Conservation (phyloP, 176 grass and related monocot species). For the Oryza longistaminata region DNA sequence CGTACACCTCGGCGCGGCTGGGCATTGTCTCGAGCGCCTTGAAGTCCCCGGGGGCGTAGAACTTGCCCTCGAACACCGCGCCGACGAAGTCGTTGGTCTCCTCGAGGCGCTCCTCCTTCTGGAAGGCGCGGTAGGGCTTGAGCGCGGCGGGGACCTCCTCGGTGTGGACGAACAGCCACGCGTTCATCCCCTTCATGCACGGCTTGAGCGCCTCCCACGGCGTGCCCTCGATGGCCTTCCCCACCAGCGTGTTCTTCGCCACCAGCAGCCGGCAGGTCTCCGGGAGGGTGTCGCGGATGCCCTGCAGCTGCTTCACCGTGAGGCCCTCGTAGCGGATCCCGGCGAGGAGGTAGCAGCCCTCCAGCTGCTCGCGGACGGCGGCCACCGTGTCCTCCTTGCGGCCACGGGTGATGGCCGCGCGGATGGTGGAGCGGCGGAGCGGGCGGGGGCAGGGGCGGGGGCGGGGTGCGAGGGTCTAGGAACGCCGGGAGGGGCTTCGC, state of each 20-base stretch:
- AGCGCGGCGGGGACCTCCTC: conserved; percentile 83
- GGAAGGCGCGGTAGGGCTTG: conserved; percentile 79
- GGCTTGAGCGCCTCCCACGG: conserved; percentile 77
- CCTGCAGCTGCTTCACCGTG: conserved; percentile 86
- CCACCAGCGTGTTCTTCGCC: conserved; percentile 86
- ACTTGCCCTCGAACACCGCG: conserved; percentile 86
- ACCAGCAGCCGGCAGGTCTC: conserved; percentile 69
- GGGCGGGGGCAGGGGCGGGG: not conserved
- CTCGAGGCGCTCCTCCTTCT: conserved; percentile 81
- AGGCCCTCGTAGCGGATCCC: conserved; percentile 89
- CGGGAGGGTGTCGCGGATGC: conserved; percentile 69
- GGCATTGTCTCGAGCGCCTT: conserved; percentile 92
- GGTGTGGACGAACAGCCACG: conserved; percentile 93
- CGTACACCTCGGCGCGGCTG: conserved; percentile 77
- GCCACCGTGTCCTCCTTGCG: conserved; percentile 74
- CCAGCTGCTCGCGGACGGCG: conserved; percentile 68
- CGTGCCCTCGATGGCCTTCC: conserved; percentile 91
- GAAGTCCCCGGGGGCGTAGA: conserved; percentile 87
- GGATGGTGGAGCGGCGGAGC: conserved; percentile 52
- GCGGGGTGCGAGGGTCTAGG: conserved; percentile 27
- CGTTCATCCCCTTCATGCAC: conserved; percentile 95
- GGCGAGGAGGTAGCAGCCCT: conserved; percentile 84
- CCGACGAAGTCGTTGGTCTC: conserved; percentile 88
- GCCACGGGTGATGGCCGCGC: conserved; percentile 63
- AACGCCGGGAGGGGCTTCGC: conserved; percentile 28